These are phyloP conservation scores for Suillus weaverae DNA, from an alignment of 768 basidiomycete species.

Conservation along the genomic window DNA sequence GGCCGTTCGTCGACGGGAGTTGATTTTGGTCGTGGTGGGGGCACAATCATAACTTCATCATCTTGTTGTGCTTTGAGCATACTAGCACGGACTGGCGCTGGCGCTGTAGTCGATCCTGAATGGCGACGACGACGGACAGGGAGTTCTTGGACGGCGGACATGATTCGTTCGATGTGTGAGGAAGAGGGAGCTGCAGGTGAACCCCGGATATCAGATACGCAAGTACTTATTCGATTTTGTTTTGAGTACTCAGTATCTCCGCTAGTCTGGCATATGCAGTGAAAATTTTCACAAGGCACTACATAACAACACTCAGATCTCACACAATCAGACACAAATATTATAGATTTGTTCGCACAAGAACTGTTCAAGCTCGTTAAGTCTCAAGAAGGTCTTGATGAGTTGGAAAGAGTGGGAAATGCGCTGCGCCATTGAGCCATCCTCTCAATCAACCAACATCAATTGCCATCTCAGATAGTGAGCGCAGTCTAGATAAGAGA, in stretches of 20 bases:
- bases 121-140: slow-evolving; percentile 57
- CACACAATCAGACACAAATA: slow-evolving; percentile 25
- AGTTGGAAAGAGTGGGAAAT: slow-evolving; percentile 7
- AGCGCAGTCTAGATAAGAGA: background rate
- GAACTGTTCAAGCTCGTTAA: background rate
- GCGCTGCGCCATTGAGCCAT: background rate
- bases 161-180: background rate
- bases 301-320: slow-evolving; percentile 4
- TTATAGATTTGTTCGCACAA: slow-evolving; percentile 10
- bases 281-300: slow-evolving; percentile 17
- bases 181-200: background rate
- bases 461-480: background rate
- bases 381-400: background rate
- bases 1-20: slow-evolving; percentile 66
- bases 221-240: slow-evolving; percentile 3
- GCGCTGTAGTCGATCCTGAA: slow-evolving; percentile 51
- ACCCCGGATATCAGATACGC: background rate
- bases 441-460: background rate
- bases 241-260: background rate
- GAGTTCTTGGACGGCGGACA: slow-evolving; percentile 18
- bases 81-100: slow-evolving; percentile 23
- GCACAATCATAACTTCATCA: slow-evolving; percentile 33
- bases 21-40: slow-evolving; percentile 72
- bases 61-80: slow-evolving; percentile 20
- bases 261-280: background rate